phyloP scores from a whole-genome alignment of 116 monocot species.

The Posidonia oceanica region DNA sequence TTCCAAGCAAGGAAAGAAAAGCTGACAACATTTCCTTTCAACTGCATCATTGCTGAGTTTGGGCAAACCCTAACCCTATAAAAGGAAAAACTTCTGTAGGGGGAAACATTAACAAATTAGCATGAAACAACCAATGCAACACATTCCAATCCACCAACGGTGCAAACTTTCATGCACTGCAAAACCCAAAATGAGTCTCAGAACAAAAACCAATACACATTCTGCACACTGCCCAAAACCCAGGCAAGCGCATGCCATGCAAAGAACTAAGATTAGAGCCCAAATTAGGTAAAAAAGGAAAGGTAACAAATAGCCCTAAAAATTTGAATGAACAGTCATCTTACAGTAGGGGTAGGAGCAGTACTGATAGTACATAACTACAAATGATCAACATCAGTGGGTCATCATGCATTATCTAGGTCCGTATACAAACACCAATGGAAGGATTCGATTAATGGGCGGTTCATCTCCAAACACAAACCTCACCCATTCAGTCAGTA shows the following conservation, averaged over 20 bases:
- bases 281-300: not conserved
- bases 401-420: not conserved
- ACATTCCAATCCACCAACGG: slow-evolving; percentile 3
- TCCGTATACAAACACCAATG: not conserved
- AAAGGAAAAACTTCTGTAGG: not conserved
- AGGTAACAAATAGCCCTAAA: not conserved
- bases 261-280: too few species aligned
- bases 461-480: slow-evolving; percentile 2
- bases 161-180: slow-evolving; percentile 4
- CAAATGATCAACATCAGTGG: not conserved
- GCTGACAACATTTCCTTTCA: not conserved
- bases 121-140: not conserved
- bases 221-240: not conserved
- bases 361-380: not conserved
- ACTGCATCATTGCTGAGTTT: not conserved
- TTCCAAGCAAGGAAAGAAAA: not conserved
- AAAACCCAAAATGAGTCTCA: not conserved
- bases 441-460: not conserved
- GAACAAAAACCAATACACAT: not conserved
- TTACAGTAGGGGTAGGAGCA: not conserved
- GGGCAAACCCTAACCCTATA: slow-evolving; percentile 3
- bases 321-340: not conserved
- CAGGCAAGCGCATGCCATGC: not conserved
- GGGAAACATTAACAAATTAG: not conserved
- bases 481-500: slow-evolving; percentile 1